Evolutionary conservation across 805 yeast genomes (phyloP).

Genomic region (Yarrowia alimentaria): DNA sequence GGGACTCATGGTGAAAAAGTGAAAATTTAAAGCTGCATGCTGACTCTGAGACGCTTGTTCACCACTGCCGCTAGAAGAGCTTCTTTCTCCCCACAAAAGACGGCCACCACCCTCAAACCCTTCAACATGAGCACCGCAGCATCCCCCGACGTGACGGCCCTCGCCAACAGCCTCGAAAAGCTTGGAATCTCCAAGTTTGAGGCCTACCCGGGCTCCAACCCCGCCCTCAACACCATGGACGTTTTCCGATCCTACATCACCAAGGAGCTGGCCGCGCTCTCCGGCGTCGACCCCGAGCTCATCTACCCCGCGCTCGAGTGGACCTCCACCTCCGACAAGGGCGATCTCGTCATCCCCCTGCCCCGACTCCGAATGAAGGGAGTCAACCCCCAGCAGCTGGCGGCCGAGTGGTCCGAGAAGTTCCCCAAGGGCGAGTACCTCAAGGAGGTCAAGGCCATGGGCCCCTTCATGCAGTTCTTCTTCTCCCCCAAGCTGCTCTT

Average conservation of each 20-base stretch:
- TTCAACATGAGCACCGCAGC: slow-evolving; percentile 19
- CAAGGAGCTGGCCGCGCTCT: slow-evolving; percentile 66
- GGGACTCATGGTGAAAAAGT: neutral
- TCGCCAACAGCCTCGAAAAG: slow-evolving; percentile 26
- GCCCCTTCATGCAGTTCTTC: slow-evolving; percentile 88
- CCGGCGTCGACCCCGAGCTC: slow-evolving; percentile 65
- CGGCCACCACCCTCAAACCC: neutral
- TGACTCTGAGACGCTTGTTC: slow-evolving; percentile 21
- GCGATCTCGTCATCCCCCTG: slow-evolving; percentile 87
- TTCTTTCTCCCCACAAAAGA: neutral
- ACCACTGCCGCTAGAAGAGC: slow-evolving; percentile 6
- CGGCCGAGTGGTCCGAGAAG: slow-evolving; percentile 71
- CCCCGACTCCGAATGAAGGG: slow-evolving; percentile 86
- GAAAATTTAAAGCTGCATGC: slow-evolving; percentile 26
- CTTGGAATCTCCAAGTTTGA: slow-evolving; percentile 29
- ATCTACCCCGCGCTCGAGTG: slow-evolving; percentile 86
- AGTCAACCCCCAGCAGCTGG: slow-evolving; percentile 75
- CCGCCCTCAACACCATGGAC: slow-evolving; percentile 79
- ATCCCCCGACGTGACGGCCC: slow-evolving; percentile 5
- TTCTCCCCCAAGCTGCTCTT: slow-evolving; percentile 66
- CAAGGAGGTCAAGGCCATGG: slow-evolving; percentile 72
- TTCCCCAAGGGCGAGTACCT: slow-evolving; percentile 74
- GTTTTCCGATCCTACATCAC: slow-evolving; percentile 87
- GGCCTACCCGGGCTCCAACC: slow-evolving; percentile 55
- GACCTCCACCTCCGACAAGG: slow-evolving; percentile 81